Conservation (phyloP, 257 asterid species). For the Avicennia marina region DNA sequence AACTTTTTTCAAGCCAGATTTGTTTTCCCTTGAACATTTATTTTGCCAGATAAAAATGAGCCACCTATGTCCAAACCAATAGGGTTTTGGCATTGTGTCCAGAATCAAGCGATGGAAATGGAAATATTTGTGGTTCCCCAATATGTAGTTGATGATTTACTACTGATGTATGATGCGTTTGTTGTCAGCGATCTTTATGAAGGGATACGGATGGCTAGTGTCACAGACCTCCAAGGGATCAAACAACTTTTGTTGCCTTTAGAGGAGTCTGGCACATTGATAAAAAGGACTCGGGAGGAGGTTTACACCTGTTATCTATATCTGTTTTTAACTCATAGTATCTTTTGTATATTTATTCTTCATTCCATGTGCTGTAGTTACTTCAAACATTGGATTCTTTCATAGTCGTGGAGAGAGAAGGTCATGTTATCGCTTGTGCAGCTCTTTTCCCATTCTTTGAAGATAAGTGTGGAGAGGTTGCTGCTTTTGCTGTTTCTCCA, state of each 20-base stretch:
- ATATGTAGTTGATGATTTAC: too few species aligned
- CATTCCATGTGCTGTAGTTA: conserved; percentile 46
- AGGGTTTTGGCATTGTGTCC: too few species aligned
- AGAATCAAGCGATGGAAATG: too few species aligned
- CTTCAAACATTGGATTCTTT: conserved; percentile 55
- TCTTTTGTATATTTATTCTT: too few species aligned
- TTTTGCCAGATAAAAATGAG: too few species aligned
- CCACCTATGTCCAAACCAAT: neutral
- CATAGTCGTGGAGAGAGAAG: conserved; percentile 91
- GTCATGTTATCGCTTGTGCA: conserved; percentile 88
- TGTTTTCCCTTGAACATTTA: neutral
- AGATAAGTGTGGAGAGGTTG: conserved; percentile 93
- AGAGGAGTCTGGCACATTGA: conserved; percentile 81
- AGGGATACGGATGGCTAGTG: conserved; percentile 84
- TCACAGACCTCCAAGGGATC: conserved; percentile 63
- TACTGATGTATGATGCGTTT: conserved; percentile 2
- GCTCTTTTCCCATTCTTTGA: conserved; percentile 77
- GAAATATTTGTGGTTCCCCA: too few species aligned
- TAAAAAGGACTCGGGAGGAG: conserved; percentile 84
- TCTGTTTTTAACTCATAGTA: conserved; percentile 3
- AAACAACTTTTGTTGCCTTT: conserved; percentile 74
- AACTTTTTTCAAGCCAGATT: neutral
- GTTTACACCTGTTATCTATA: conserved; percentile 28
- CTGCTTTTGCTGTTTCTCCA: conserved; percentile 96
- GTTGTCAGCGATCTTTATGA: conserved; percentile 88